These are phyloP conservation scores for Linnemannia exigua DNA, from an alignment of 192 early-diverging fungal species.

Conservation along the genomic window DNA sequence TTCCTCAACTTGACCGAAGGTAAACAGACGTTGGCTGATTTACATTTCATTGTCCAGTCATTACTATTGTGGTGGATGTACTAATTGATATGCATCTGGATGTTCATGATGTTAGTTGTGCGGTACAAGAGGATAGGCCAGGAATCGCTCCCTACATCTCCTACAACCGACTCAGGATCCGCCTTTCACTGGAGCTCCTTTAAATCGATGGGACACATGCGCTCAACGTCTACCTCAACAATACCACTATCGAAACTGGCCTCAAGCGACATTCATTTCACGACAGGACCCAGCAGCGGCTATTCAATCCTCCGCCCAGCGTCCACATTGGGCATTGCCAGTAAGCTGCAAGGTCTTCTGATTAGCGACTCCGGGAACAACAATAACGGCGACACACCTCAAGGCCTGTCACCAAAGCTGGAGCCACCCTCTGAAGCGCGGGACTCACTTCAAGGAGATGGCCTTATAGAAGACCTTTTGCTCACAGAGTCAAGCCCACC, in stretches of 20 bases:
- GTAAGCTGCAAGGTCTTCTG: slow-evolving; percentile 23
- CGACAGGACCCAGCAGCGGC: background rate
- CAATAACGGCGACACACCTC: background rate
- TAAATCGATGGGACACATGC: slow-evolving; percentile 40
- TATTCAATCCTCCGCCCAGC: slow-evolving; percentile 9
- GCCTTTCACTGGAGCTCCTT: slow-evolving; percentile 36
- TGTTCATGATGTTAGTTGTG: slow-evolving; percentile 16
- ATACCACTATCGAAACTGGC: slow-evolving; percentile 22
- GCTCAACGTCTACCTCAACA: slow-evolving; percentile 45
- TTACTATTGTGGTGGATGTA: background rate
- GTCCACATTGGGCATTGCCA: slow-evolving; percentile 12
- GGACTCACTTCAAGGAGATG: background rate
- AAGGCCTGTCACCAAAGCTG: background rate
- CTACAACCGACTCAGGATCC: slow-evolving; percentile 17
- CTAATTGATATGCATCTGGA: background rate
- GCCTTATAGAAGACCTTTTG: slow-evolving; percentile 14
- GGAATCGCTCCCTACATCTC: slow-evolving; percentile 41
- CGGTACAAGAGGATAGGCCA: slow-evolving; percentile 29
- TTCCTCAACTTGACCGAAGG: slow-evolving; percentile 53
- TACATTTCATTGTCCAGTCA: background rate
- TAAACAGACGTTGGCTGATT: background rate
- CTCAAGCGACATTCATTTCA: slow-evolving; percentile 8
- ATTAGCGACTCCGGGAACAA: slow-evolving; percentile 10
- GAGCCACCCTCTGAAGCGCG: background rate
- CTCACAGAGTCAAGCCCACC: slow-evolving; percentile 13